Conservation (phyloP, 1,284 basidiomycete genomes). For the Phellinidium pouzarii region DNA sequence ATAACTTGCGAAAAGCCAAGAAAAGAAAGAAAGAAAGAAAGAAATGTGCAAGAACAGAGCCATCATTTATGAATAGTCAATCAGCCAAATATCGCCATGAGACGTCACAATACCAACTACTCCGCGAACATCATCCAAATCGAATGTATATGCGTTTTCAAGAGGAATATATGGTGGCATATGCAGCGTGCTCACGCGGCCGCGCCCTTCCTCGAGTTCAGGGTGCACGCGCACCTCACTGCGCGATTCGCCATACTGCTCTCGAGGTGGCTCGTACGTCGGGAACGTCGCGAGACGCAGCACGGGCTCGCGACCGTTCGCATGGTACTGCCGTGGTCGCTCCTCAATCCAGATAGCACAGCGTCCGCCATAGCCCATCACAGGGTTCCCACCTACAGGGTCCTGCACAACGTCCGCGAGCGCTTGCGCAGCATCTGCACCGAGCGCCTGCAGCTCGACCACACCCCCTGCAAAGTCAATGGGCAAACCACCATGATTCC, state of each 20-base stretch:
- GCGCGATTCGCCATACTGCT: neutral
- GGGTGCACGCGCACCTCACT: neutral
- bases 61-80: conserved; percentile 10
- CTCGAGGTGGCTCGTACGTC: neutral
- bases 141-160: conserved; percentile 13
- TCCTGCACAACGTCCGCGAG: conserved; percentile 11
- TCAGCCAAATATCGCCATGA: conserved; percentile 13
- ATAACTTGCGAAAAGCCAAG: neutral
- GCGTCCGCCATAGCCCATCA: conserved; percentile 15
- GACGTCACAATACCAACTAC: conserved; percentile 12
- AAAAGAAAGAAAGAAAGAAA: neutral
- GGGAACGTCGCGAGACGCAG: conserved; percentile 15
- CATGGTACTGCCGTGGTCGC: neutral
- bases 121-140: conserved; percentile 15
- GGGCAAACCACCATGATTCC: neutral
- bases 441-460: neutral
- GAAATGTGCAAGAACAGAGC: no score
- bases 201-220: conserved; percentile 5
- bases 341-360: conserved; percentile 17
- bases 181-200: conserved; percentile 10
- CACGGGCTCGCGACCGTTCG: neutral
- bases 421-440: conserved; percentile 1
- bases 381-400: conserved; percentile 11
- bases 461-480: neutral
- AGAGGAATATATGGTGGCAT: conserved; percentile 4